Base-by-base conservation (phyloP, 2,329 filamentous ascomycete genomes). In the Fusarium aywerte region DNA sequence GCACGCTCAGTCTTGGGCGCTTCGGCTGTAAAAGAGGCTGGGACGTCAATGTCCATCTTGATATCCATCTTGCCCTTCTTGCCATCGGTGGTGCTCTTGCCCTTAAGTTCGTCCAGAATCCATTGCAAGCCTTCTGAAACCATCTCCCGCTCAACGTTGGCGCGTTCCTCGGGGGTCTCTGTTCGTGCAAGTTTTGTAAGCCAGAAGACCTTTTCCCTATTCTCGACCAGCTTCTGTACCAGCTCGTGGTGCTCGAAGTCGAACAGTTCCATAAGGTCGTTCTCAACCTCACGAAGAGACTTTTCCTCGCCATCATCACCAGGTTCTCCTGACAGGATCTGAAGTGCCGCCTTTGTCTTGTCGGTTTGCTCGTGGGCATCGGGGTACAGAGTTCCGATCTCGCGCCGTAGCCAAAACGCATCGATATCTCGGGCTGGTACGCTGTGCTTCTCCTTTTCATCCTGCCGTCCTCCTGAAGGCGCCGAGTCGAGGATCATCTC, bases 251-350 rank as follows among this genome's bases (percentile, higher is more conserved):
- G 92, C 73, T 98, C 95, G 74, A 97, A 99, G 74, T 99, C 96
- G 72, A 99, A 98, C 0, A 99, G 86, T 73, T 97, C 96, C 92
- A 98, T 98, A 58, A 99, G 84, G 66, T 99, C 96, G 78, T 99
- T 99, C 75, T 99, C 96, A 56, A 98, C 94, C 74, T 99, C 95
- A 73, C 95, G 90, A 29, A 98, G 83, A 15, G 92, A 86, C 77
- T 92, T 94, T 74, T 96, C 93, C 61, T 95, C 90, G 16, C 91
- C 93, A 55, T 91, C 90, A 49, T 89, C 87, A 21, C 89, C 90
- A 4, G 89, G 85, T 65, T 90, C 85, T 42, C 92, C 93, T 29
- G 92, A 91, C 53, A 99, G 85, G 45, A 96, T 93, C 33, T 90
- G 87, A 53, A 99, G 84, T 0, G 93, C 94, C 69, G 92, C 87